These are phyloP conservation scores for Aspergillus coremiiformis DNA, from an alignment of 495 filamentous ascomycete genomes.

Conservation along the genomic window DNA sequence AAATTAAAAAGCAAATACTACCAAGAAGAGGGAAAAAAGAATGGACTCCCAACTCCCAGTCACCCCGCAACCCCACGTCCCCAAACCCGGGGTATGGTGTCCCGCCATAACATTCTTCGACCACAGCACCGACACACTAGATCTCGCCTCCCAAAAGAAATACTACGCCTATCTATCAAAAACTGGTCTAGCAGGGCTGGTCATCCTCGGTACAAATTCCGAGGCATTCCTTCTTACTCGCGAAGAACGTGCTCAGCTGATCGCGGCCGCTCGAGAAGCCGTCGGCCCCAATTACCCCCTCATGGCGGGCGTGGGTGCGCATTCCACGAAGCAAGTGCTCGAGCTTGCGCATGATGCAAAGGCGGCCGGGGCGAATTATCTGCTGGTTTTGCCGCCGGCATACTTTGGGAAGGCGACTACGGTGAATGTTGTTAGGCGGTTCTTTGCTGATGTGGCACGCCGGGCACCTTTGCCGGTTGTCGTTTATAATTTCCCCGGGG, in stretches of 20 bases:
- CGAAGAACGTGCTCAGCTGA: slow-evolving; percentile 47
- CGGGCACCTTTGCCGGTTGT: slow-evolving; percentile 50
- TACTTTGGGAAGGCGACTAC: slow-evolving; percentile 59
- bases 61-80: slow-evolving; percentile 15
- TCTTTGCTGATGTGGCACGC: slow-evolving; percentile 52
- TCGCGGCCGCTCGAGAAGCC: slow-evolving; percentile 44
- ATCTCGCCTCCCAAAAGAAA: slow-evolving; percentile 38
- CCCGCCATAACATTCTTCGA: slow-evolving; percentile 46
- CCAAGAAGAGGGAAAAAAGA: background rate
- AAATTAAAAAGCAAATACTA: too few relatives aligned
- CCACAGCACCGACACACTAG: slow-evolving; percentile 43
- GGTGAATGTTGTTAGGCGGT: slow-evolving; percentile 48
- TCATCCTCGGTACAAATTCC: slow-evolving; percentile 59
- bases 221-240: slow-evolving; percentile 59
- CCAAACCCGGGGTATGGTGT: slow-evolving; percentile 29
- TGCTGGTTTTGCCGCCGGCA: slow-evolving; percentile 54
- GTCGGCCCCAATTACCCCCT: slow-evolving; percentile 47
- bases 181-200: slow-evolving; percentile 49
- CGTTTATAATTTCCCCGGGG: slow-evolving; percentile 65
- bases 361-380: slow-evolving; percentile 51
- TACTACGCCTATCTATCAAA: slow-evolving; percentile 52
- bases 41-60: slow-evolving; percentile 14
- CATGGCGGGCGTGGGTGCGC: slow-evolving; percentile 57
- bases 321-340: slow-evolving; percentile 56
- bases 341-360: slow-evolving; percentile 53